Evolutionary conservation across 2,329 filamentous ascomycete species (phyloP).

Genomic region (Dendryphion nanum): DNA sequence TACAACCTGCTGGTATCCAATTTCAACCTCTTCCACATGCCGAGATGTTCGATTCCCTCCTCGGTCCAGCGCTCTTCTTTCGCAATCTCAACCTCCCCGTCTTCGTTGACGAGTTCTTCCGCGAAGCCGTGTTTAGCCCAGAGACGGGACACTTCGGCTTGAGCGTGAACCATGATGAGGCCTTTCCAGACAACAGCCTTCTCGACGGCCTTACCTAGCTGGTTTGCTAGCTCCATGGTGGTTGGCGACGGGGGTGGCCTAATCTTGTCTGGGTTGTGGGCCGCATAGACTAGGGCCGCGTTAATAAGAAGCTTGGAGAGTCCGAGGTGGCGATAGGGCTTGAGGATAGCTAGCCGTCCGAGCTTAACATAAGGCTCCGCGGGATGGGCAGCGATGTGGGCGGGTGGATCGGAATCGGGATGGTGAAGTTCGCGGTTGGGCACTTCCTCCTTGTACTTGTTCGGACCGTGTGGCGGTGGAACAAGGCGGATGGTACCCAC

Average conservation of each 20-base stretch:
- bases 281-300: slow-evolving; percentile 67
- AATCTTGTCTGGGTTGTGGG: slow-evolving; percentile 53
- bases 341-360: slow-evolving; percentile 70
- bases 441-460: slow-evolving; percentile 40
- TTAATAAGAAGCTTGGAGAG: slow-evolving; percentile 67
- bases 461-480: slow-evolving; percentile 75
- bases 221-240: slow-evolving; percentile 42
- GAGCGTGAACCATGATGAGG: slow-evolving; percentile 76
- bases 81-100: slow-evolving; percentile 26
- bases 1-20: slow-evolving; percentile 28
- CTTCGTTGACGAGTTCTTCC: slow-evolving; percentile 68
- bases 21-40: slow-evolving; percentile 67
- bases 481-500: slow-evolving; percentile 78
- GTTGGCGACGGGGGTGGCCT: slow-evolving; percentile 40
- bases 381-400: slow-evolving; percentile 49
- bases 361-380: slow-evolving; percentile 79
- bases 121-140: slow-evolving; percentile 75
- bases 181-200: slow-evolving; percentile 63
- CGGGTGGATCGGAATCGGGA: slow-evolving; percentile 26
- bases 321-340: slow-evolving; percentile 63
- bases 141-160: slow-evolving; percentile 61
- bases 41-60: slow-evolving; percentile 80
- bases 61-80: slow-evolving; percentile 64
- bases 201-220: slow-evolving; percentile 44
- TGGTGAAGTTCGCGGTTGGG: slow-evolving; percentile 22